A percentile compares a stretch with the other conserved stretches of the same genome.
These are phyloP conservation scores for Volvariella volvacea DNA, from an alignment of 1,284 basidiomycete genomes.

Conservation along the genomic window DNA sequence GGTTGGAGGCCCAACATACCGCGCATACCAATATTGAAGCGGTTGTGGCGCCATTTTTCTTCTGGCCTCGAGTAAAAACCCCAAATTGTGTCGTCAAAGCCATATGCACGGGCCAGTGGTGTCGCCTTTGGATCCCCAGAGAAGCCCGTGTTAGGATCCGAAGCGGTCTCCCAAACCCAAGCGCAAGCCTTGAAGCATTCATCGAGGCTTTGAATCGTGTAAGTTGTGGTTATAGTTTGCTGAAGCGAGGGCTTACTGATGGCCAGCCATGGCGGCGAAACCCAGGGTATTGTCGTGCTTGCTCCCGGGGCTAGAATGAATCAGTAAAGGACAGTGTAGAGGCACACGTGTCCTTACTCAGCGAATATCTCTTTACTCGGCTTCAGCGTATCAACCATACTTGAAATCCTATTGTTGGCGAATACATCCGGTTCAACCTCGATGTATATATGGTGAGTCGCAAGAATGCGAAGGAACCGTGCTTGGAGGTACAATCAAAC, in stretches of 20 bases:
- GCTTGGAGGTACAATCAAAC: not conserved
- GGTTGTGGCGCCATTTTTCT: constrained; percentile 10
- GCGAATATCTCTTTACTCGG: constrained; percentile 20
- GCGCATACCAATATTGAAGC: not conserved
- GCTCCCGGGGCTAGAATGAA: constrained; percentile 10
- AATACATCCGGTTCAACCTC: constrained; percentile 37
- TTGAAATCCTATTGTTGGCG: constrained; percentile 34
- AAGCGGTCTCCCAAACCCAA: constrained; percentile 26
- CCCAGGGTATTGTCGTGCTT: constrained; percentile 19
- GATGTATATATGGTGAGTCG: constrained; percentile 32
- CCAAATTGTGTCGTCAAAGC: constrained; percentile 18
- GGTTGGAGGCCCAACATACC: not conserved
- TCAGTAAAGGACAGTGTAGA: constrained; percentile 1
- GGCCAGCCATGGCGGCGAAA: constrained; percentile 13
- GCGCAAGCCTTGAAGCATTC: constrained; percentile 27
- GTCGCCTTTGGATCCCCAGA: constrained; percentile 21
- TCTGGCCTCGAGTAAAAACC: constrained; percentile 22
- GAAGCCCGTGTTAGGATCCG: constrained; percentile 21
- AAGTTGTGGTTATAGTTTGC: constrained; percentile 1
- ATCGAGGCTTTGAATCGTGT: constrained; percentile 20
- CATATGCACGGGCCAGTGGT: constrained; percentile 22
- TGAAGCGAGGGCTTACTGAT: constrained; percentile 7
- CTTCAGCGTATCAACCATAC: constrained; percentile 33
- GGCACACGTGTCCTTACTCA: constrained; percentile 21
- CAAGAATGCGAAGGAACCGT: constrained; percentile 29